Base-by-base conservation (phyloP, 1,139 yeast species). In the Candida frijolesensis region DNA sequence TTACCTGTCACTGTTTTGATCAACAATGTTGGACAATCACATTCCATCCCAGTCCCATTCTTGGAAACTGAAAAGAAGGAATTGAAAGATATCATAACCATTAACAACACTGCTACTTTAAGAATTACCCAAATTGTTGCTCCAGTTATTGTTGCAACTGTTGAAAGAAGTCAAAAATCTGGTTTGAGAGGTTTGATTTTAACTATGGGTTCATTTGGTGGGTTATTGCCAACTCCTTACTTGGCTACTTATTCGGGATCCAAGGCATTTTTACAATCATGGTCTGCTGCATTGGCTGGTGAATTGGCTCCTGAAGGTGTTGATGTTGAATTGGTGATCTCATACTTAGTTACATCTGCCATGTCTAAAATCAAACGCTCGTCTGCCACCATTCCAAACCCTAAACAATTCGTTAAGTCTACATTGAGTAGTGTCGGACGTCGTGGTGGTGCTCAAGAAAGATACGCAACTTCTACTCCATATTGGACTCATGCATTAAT, bases 151-250 rank as follows among this genome's bases (percentile, higher is more conserved):
- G 70, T 79, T 46, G 67, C 75, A n/a, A 80, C 87, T 42, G 80
- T 83, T 34, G 65, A 74, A 56, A 58, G 64, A 42, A 18, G 41
- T 12, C 58, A 65, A 55, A 32, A 19, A 32, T 65, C 70, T 56
- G 68, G 70, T 44, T 64, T 72, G 29, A 79, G 82, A 55, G 96
- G 96, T 39, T 80, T 94, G 62, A 82, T 95, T 54, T 74, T 94
- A 62, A 91, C 96, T 40, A 90, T 94, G 97, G 97, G 99, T 37
- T 92, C 98, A 1, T 94, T 94, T 65, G 96, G 96, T 48, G 99
- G 98, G 1, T 78, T 91, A 57, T 78, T 89, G 48, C 99, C 99
- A 50, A 87, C 97, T 15, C 97, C 99, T 19, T 79, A 84, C 60
- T 80, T 95, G 62, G 96, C 98, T 19, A 87, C 94, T 7, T 94